Evolutionary conservation across 768 basidiomycete genomes (phyloP), one percentile per base, ranked within the genome.

Genomic region (Mycena pura): DNA sequence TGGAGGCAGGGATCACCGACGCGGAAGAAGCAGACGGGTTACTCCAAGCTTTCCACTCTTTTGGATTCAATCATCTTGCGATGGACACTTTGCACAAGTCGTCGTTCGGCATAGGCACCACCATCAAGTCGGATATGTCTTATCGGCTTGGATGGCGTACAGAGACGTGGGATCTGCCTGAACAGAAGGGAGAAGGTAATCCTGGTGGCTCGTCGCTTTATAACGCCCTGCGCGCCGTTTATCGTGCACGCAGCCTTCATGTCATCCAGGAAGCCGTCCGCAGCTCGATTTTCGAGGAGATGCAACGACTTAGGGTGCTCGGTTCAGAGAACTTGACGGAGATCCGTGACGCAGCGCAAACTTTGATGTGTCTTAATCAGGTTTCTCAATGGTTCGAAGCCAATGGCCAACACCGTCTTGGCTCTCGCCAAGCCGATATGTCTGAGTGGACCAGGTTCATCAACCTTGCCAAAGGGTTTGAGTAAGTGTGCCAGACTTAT

Each of bases 111-210:
- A 69, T 67, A 58, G 62, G 75, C 45, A 57, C 74, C 13, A 69
- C 68, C 3, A 68, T 65, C 6, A 62, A 81, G 15, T 76, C 84
- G 0, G 77, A 79, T 41, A 82, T 92, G 78, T 84, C 79, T 31
- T 95, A 94, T 73, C 84, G 87, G 38, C 80, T 98, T 1, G 97
- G 92, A 15, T 99, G 97, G 97, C 84, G 96, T 44, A 96, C 95
- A 0, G 93, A 91, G 62, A 90, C 88, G 1, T 99, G 97, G 97
- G 96, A 99, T 74, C 78, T 99, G 24, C 96, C 96, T 1, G 85
- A 91, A 47, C 78, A 80, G 0, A 64, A 75, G 10, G 73, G 74
- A 2, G 74, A 79, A 52, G 75, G 76, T 22, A 77, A 77, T 25
- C 73, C 86, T 9, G 86, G 85, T 22, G 80, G n/a, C n/a, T n/a